Percentiles rank a stretch among this genome's conserved stretches.
Conservation (phyloP, 345 rosid genomes). For the Gossypium australe region DNA sequence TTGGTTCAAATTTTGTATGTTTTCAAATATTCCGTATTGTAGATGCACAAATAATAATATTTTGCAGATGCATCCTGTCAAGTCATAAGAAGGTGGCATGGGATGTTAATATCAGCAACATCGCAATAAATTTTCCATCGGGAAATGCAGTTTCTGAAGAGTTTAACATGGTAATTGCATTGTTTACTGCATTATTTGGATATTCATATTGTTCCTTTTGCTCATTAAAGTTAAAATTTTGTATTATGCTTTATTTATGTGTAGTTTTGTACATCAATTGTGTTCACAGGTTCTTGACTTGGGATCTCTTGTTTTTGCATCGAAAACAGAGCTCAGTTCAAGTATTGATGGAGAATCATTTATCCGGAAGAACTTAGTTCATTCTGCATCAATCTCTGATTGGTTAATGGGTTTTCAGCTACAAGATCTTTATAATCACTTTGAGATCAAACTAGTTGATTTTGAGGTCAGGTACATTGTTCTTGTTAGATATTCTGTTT, state of each 20-base stretch:
- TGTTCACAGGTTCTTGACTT: slow-evolving; percentile 45
- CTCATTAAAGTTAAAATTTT: neutral
- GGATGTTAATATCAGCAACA: slow-evolving; percentile 49
- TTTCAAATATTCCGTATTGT: neutral
- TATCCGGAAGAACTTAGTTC: slow-evolving; percentile 26
- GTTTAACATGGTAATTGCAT: slow-evolving; percentile 54
- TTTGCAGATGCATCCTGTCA: slow-evolving; percentile 63
- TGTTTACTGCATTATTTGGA: neutral
- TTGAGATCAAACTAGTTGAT: slow-evolving; percentile 47
- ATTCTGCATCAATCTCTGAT: slow-evolving; percentile 23
- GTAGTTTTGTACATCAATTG: slow-evolving; percentile 11
- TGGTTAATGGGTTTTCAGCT: slow-evolving; percentile 28
- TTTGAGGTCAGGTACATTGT: slow-evolving; percentile 45
- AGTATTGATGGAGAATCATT: slow-evolving; percentile 28
- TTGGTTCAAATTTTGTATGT: neutral
- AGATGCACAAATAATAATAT: neutral
- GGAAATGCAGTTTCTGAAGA: slow-evolving; percentile 36
- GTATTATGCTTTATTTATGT: neutral
- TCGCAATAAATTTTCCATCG: slow-evolving; percentile 50
- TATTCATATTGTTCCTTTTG: neutral
- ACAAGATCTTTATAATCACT: slow-evolving; percentile 53
- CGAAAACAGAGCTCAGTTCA: slow-evolving; percentile 33
- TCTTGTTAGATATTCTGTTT: slow-evolving; percentile 5
- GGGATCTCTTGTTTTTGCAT: slow-evolving; percentile 36
- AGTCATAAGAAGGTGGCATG: slow-evolving; percentile 50